Evolutionary conservation across 306 rosid species (phyloP), one percentile per base, ranked within the genome.

Genomic region (Gillenia trifoliata): DNA sequence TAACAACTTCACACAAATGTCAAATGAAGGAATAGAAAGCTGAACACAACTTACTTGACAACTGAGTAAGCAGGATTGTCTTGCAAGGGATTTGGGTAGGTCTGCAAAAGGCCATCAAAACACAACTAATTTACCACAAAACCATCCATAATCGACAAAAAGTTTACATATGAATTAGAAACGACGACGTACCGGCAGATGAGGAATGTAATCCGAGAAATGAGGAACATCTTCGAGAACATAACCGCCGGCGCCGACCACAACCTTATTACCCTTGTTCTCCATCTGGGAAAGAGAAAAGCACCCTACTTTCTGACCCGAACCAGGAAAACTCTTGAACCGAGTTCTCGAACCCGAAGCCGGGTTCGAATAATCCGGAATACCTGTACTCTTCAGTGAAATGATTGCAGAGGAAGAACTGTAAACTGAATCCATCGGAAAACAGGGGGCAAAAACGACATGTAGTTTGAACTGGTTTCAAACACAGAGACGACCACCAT

Each of bases 11-110:
- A 45, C 7, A 45, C 50, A 36, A 36, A 36, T 1, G 41, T 36
- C 41, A 36, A 7, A 8, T 0, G 4, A 36, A 11, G n/a, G n/a
- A n/a, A n/a, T n/a, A 34, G 60, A 59, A 64, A 70, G 68, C 28
- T 19, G 45, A 54, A 64, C 10, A 23, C 11, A 57, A 78, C 93
- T 71, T 75, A 94, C 98, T 92, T 94, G 19, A 94, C 99, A 2
- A 92, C 99, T 19, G 99, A 94, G 70, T 92, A 94, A 8, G 98
- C 96, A 65, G 97, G 93, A 81, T 92, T 89, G 85, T 90, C 88
- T 84, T 90, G 93, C 88, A 94, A 81, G 10, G 96, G 99, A 90
- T 94, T 94, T 3, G 83, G 17, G 76, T 77, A 83, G n/a, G 96
- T 89, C 98, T 94, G 87, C 75, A 79, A 43, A 45, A 82, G 19